phyloP scores from a whole-genome alignment of 371 early-diverging fungal genomes.

The Actinomucor elegans region DNA sequence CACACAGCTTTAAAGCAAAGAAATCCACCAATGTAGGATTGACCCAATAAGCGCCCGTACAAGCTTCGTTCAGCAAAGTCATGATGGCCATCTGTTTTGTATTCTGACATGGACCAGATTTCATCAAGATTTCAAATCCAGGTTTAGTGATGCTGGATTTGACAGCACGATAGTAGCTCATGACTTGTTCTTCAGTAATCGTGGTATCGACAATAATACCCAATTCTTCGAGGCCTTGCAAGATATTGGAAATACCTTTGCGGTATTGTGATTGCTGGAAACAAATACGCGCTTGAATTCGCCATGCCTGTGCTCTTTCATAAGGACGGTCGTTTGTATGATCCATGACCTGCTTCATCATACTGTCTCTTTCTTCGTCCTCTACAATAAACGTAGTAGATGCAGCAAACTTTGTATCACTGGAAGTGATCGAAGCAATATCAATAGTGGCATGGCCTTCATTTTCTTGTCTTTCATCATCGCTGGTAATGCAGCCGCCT shows the following conservation, averaged over 20 bases:
- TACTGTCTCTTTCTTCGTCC: not conserved
- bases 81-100: slow-evolving; percentile 28
- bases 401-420: not conserved
- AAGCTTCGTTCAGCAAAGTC: slow-evolving; percentile 39
- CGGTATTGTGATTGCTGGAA: slow-evolving; percentile 38
- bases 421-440: not conserved
- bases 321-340: slow-evolving; percentile 26
- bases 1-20: slow-evolving; percentile 35
- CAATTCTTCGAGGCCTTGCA: slow-evolving; percentile 30
- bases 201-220: slow-evolving; percentile 19
- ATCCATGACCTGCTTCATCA: slow-evolving; percentile 28
- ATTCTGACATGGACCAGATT: slow-evolving; percentile 23
- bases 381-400: not conserved
- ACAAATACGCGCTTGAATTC: slow-evolving; percentile 33
- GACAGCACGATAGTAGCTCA: slow-evolving; percentile 15
- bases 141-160: slow-evolving; percentile 13
- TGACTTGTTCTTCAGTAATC: slow-evolving; percentile 13
- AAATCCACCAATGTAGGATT: slow-evolving; percentile 33
- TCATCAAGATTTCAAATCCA: slow-evolving; percentile 24
- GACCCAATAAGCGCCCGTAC: slow-evolving; percentile 44
- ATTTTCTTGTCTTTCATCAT: too few relatives aligned
- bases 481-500: not conserved
- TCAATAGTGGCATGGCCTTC: not conserved
- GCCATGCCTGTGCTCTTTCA: slow-evolving; percentile 39
- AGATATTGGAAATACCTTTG: slow-evolving; percentile 31